phyloP scores from a whole-genome alignment of 345 rosid genomes.

The Nasturtium officinale region DNA sequence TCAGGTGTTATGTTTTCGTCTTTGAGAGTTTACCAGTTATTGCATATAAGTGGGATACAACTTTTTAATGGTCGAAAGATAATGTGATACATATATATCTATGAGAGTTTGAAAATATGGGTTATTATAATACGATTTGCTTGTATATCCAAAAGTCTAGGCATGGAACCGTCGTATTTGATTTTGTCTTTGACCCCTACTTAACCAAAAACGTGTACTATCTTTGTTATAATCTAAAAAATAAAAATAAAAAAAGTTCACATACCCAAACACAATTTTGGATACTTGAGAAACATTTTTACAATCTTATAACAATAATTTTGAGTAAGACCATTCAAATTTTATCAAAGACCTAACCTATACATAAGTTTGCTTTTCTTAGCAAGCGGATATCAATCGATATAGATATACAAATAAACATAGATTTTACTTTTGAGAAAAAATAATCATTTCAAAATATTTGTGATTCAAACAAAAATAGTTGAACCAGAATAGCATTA shows the following conservation, averaged over 20 bases:
- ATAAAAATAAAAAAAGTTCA: too few species aligned
- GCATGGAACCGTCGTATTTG: slow-evolving; percentile 21
- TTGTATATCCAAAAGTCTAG: slow-evolving; percentile 28
- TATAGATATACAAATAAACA: too few species aligned
- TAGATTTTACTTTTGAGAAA: background rate
- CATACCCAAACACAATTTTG: background rate
- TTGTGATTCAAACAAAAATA: background rate
- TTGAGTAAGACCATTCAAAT: background rate
- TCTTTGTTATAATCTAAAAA: background rate
- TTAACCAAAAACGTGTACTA: slow-evolving; percentile 13
- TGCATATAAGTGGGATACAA: background rate
- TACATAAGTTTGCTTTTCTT: background rate
- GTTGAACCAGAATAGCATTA: background rate
- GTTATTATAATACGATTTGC: background rate
- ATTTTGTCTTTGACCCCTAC: slow-evolving; percentile 11
- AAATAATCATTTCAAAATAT: background rate
- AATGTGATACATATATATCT: slow-evolving; percentile 6
- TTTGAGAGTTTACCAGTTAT: background rate
- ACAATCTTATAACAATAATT: background rate
- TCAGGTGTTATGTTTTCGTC: background rate
- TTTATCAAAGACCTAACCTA: background rate
- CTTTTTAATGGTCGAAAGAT: background rate
- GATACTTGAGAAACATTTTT: background rate
- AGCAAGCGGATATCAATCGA: background rate
- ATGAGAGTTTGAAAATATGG: slow-evolving; percentile 11